Base-by-base conservation (phyloP, 305 asterid species). In the Monarda citriodora region DNA sequence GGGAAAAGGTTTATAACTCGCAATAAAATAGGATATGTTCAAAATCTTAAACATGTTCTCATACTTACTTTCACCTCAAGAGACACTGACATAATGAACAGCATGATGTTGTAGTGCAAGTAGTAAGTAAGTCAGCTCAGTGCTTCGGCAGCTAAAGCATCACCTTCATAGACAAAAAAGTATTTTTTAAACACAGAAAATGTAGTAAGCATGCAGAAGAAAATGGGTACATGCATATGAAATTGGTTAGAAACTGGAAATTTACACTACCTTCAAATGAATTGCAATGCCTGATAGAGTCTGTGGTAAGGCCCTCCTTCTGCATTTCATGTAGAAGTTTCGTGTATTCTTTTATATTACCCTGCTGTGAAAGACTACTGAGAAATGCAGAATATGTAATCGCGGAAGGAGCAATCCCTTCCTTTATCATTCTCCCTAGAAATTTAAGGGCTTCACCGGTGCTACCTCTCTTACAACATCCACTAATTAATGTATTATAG, bases 401-500 rank as follows among this genome's bases (percentile, higher is more conserved):
- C 40, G 37, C 66, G 3, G 90, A 85, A 74, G 88, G 84, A 61
- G 69, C 56, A 74, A 87, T 67, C 48, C 96, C 95, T 70, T 77
- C 85, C 70, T 74, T 73, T 15, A 34, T 68, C 96, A 87, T 87
- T 80, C 82, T 82, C 68, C 73, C 96, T 63, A 78, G 67, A 62
- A 87, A 77, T 71, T 75, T 74, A 69, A 70, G 56, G 34, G 95
- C 96, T 67, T 77, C 89, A 58, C 34, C 50, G 61, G 69, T 75
- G 61, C 79, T 80, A 46, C 92, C 91, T 53, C 40, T 77, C 78
- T 82, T 87, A 70, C 80, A 83, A 63, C 75, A 85, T 52, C 84
- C 92, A 72, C 58, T 73, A 65, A 94, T 86, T 87, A 93, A 71
- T 73, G 86, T 80, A 72, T 90, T 83, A 69, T 79, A 88, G 16